Conservation (phyloP, 257 asterid genomes). For the Handroanthus guayacan region DNA sequence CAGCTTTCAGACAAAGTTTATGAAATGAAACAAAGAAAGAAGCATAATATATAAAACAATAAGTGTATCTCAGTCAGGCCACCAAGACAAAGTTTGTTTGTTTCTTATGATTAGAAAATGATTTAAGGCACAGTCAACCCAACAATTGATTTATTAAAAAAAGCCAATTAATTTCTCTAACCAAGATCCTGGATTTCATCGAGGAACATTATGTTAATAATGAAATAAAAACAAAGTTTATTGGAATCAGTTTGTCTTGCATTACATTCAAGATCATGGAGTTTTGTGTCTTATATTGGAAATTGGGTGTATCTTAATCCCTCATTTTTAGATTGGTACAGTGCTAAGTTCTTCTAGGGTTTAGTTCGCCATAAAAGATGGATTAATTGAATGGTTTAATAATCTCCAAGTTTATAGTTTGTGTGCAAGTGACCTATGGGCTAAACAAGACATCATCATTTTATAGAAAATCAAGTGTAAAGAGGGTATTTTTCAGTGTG, state of each 20-base stretch:
- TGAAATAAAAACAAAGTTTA: slow-evolving; percentile 20
- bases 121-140: slow-evolving; percentile 48
- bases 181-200: slow-evolving; percentile 52
- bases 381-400: not conserved
- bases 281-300: slow-evolving; percentile 35
- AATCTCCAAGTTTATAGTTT: not conserved
- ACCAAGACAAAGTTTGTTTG: slow-evolving; percentile 42
- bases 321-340: slow-evolving; percentile 19
- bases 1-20: too few relatives aligned
- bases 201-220: slow-evolving; percentile 30
- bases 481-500: too few relatives aligned
- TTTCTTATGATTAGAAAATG: slow-evolving; percentile 39
- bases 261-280: slow-evolving; percentile 35
- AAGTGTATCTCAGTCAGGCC: slow-evolving; percentile 56
- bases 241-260: slow-evolving; percentile 26
- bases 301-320: slow-evolving; percentile 30
- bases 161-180: slow-evolving; percentile 25
- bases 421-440: not conserved
- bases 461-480: not conserved
- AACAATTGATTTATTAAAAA: slow-evolving; percentile 35
- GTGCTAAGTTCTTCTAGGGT: slow-evolving; percentile 17
- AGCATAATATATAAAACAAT: slow-evolving; percentile 41
- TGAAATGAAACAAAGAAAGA: slow-evolving; percentile 39
- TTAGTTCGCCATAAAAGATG: slow-evolving; percentile 23
- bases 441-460: too few relatives aligned